Base-by-base conservation (phyloP, 208 protist species). In the Ichthyophonus hoferi region DNA sequence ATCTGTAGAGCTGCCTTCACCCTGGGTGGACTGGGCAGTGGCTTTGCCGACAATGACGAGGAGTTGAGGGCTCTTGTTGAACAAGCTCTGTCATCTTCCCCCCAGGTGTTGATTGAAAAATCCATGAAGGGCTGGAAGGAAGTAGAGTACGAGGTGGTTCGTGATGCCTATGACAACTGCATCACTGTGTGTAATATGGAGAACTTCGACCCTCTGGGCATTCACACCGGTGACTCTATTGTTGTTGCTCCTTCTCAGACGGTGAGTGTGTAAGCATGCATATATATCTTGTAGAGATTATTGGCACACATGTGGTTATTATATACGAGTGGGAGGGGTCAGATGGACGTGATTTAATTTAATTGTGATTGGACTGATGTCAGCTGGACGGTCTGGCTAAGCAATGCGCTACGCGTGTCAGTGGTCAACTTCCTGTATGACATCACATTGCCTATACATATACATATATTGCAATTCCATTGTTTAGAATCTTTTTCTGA, bases 121-220 rank as follows among this genome's bases (percentile, higher is more conserved):
- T 98, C 96, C 58, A 94, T 99, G 83, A 97, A 97, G 79, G 98
- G 98, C 42, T 99, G 98, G 98, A 99, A 99, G 94, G 98, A 99
- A 92, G 96, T 99, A 83, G 98, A 99, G 95, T 99, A 99, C 94
- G 98, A 99, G 94, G 97, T 99, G 76, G 95, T 99, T 40, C 94
- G 97, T 87, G 98, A 99, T 91, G 95, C 95, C 83, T 94, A 98
- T 84, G 98, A 99, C 93, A 99, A 99, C 94, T 99, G 98, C 94
- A 98, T 99, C 88, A 99, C 98, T 39, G 98, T 99, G 83, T 99
- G 98, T 94, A 99, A 99, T 94, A 99, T 99, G 98, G 98, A 99
- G 94, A 99, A 99, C 94, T 98, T 99, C 91, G 90, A 90, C 39
- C 87, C 87, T 50, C 83, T 90, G 89, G 87, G 98, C 43, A 97